Evolutionary conservation across 495 filamentous ascomycete genomes (phyloP).

Genomic region (Xylaria venustula): DNA sequence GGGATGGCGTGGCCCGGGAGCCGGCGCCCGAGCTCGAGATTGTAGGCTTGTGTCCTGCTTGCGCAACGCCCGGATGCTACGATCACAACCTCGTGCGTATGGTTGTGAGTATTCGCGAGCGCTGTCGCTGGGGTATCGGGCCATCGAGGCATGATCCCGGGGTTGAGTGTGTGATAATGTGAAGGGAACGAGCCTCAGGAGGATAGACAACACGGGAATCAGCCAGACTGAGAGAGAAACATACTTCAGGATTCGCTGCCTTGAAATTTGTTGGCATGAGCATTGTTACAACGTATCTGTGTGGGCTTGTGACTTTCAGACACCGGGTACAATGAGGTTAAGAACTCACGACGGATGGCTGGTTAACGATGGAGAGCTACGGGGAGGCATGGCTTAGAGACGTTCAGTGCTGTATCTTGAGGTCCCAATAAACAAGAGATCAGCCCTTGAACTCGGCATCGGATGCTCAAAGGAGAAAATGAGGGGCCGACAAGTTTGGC

Average conservation of each 20-base stretch:
- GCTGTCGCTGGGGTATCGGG: slow-evolving; percentile 37
- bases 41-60: slow-evolving; percentile 21
- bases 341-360: too few species aligned
- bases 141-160: slow-evolving; percentile 35
- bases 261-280: too few species aligned
- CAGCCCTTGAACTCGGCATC: too few species aligned
- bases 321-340: too few species aligned
- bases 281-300: too few species aligned
- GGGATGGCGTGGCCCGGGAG: slow-evolving; percentile 24
- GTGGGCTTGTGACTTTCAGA: too few species aligned
- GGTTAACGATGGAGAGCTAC: too few species aligned
- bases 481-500: neutral
- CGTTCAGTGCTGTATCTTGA: too few species aligned
- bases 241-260: too few species aligned
- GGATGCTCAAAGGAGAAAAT: too few species aligned
- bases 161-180: slow-evolving; percentile 40
- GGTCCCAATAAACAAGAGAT: too few species aligned
- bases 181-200: slow-evolving; percentile 7
- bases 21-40: slow-evolving; percentile 15
- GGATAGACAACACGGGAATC: neutral
- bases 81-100: slow-evolving; percentile 37
- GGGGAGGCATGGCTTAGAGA: too few species aligned
- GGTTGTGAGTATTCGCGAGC: slow-evolving; percentile 25
- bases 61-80: slow-evolving; percentile 27
- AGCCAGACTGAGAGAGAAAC: neutral